Evolutionary conservation across 441 rosid genomes (phyloP), one percentile per base, ranked within the genome.

Genomic region (Populus trichocarpa): DNA sequence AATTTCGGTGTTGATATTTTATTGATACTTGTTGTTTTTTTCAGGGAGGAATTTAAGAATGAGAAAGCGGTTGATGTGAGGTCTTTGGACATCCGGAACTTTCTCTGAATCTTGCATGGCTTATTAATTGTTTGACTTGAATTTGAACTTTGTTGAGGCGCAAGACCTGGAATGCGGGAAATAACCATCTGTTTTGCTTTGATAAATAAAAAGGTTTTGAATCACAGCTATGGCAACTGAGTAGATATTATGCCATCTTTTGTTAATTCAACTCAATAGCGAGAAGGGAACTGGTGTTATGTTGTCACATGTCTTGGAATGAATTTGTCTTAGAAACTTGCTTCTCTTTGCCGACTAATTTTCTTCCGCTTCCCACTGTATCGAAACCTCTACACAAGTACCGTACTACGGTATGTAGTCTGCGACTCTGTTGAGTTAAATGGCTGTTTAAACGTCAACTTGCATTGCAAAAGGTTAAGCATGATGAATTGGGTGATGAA

Each of bases 1-100:
- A 30, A 30, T 5, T 11, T 4, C 18, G 11, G 7, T n/a, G 10
- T 40, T 70, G 59, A 16, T 36, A 10, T 46, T 66, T 14, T 2
- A 23, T 50, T 65, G 16, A 30, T 22, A 13, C 26, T 4, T 35
- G 1, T 1, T 0, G 35, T 64, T 74, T 20, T 12, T 73, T 82
- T 25, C 92, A 96, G 98, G 88, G 97, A 96, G 82, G 99, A 96
- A 82, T 94, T 96, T 88, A 89, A 93, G 88, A 91, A 90, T 12
- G 99, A 93, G 88, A 79, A 57, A 67, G 79, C 85, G 90, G 89
- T 84, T 1, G 94, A 90, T 57, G 93, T 92, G 86, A 96, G 89
- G 88, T 90, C 97, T 12, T 74, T 94, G 87, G 99, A 96, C 86
- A 79, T 96, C 85, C 86, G 99, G 83, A 94, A 96, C 90, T 94